phyloP scores from a whole-genome alignment of 371 early-diverging fungal genomes.

The Coemansia sp. region DNA sequence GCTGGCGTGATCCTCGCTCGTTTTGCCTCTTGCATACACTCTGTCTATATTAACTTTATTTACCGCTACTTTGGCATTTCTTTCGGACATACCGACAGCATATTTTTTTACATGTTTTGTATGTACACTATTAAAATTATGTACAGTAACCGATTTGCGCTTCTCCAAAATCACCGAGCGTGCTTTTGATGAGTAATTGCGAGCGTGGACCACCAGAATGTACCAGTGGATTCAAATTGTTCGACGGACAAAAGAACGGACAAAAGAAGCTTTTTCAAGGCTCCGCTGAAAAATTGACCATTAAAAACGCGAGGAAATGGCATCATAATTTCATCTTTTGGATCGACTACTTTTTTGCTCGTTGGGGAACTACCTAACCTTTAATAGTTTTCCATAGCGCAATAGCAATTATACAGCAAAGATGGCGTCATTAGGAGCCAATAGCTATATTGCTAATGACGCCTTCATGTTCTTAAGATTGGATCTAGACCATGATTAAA shows the following conservation, averaged over 20 bases:
- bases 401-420: not conserved
- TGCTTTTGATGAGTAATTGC: no score
- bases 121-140: not conserved
- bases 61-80: not conserved
- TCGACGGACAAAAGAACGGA: no score
- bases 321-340: no score
- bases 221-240: no score
- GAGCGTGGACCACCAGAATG: no score
- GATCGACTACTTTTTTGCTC: not conserved
- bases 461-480: not conserved
- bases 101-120: not conserved
- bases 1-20: slow-evolving; percentile 21
- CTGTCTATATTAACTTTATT: not conserved
- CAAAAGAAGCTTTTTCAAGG: no score
- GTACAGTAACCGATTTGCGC: no score
- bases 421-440: slow-evolving; percentile 1
- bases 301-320: no score
- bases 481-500: not conserved
- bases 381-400: no score
- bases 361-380: no score
- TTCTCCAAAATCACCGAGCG: no score
- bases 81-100: not conserved
- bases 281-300: no score
- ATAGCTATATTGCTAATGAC: not conserved
- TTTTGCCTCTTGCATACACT: not conserved